These are phyloP conservation scores for Colletotrichum sp. DNA, from an alignment of 2,329 filamentous ascomycete species.

Conservation along the genomic window DNA sequence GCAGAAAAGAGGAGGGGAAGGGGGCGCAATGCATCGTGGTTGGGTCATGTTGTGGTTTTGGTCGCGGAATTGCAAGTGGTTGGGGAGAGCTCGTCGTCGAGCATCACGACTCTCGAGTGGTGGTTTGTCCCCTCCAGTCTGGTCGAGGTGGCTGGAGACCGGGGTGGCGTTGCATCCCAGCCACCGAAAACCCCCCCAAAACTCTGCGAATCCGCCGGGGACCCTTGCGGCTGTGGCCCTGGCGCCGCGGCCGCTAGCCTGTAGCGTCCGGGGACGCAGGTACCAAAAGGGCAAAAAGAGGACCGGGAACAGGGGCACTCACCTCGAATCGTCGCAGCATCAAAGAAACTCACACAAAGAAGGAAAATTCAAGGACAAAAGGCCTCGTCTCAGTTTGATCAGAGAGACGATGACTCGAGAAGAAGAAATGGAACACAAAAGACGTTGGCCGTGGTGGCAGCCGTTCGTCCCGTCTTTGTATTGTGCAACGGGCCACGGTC, in stretches of 20 bases:
- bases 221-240: not conserved
- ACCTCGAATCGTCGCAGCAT: not conserved
- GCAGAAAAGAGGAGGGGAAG: not conserved
- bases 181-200: constrained; percentile 2
- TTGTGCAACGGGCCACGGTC: not conserved
- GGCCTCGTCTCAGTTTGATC: not conserved
- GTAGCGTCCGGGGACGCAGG: constrained; percentile 15
- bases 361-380: not conserved
- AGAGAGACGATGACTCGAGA: not conserved
- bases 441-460: not conserved
- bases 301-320: not conserved
- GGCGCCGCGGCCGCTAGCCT: not conserved
- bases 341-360: not conserved
- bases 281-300: not conserved
- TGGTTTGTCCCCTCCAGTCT: not conserved
- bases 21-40: not conserved
- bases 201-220: not conserved
- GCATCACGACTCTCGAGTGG: not conserved
- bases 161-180: constrained; percentile 15
- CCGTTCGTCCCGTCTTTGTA: constrained; percentile 5
- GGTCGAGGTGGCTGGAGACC: constrained; percentile 1
- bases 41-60: constrained; percentile 15
- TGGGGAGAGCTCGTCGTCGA: not conserved
- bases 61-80: constrained; percentile 8
- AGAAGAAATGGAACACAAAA: not conserved